phyloP scores from a whole-genome alignment of 228 moss, liverwort and hornwort species.

The Sphagnum fallax region DNA sequence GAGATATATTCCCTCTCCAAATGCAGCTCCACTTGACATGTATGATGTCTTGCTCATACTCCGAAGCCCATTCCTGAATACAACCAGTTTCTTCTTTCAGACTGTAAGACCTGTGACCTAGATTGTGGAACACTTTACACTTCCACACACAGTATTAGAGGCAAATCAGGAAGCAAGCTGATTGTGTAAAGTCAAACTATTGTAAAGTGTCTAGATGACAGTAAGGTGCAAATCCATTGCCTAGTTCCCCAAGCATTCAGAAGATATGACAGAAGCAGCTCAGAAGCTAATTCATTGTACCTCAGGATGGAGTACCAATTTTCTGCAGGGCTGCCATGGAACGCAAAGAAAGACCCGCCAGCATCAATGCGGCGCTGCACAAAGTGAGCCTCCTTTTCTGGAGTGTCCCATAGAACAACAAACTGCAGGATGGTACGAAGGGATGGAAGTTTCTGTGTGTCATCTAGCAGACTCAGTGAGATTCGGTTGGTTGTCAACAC shows the following conservation, averaged over 20 bases:
- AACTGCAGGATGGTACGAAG: slow-evolving; percentile 28
- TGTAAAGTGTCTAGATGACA: too few species aligned
- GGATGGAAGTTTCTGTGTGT: slow-evolving; percentile 9
- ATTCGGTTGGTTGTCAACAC: slow-evolving; percentile 70
- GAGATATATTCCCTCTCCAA: slow-evolving; percentile 68
- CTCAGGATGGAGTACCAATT: slow-evolving; percentile 82
- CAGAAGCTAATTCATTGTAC: neutral
- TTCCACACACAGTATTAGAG: too few species aligned
- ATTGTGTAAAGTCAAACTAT: too few species aligned
- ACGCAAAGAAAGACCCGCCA: slow-evolving; percentile 58
- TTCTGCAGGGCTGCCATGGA: slow-evolving; percentile 47
- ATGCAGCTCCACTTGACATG: slow-evolving; percentile 54
- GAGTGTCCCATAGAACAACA: slow-evolving; percentile 63
- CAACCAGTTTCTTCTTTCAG: too few species aligned
- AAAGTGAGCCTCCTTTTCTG: slow-evolving; percentile 60
- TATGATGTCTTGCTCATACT: slow-evolving; percentile 66
- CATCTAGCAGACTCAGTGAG: slow-evolving; percentile 29
- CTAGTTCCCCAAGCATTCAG: too few species aligned
- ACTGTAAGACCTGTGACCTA: too few species aligned
- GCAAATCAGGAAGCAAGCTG: too few species aligned
- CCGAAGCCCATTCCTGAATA: slow-evolving; percentile 49
- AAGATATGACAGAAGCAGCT: too few species aligned
- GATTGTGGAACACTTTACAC: too few species aligned
- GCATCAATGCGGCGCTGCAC: slow-evolving; percentile 10
- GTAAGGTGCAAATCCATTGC: too few species aligned